Percentiles rank a stretch among this genome's conserved stretches.
Conservation (phyloP, 2,329 filamentous ascomycete species). For the Pseudogymnoascus sp. region DNA sequence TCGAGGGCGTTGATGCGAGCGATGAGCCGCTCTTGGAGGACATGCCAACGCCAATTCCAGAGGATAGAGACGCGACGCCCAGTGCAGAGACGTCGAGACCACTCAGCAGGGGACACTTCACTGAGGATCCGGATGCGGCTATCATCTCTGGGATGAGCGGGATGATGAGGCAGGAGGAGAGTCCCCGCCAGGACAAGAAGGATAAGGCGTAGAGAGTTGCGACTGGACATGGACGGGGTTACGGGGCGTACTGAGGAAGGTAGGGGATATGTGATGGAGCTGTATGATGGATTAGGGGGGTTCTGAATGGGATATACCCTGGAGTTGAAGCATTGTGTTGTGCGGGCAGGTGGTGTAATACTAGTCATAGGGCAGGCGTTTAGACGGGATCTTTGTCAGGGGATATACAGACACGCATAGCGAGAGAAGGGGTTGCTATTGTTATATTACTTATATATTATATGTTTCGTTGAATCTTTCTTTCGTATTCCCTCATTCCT, state of each 20-base stretch:
- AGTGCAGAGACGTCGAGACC: conserved; percentile 16
- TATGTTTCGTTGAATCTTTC: neutral
- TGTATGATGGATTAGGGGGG: neutral
- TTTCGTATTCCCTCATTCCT: neutral
- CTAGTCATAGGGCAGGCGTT: neutral
- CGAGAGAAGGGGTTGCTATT: neutral
- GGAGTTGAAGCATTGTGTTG: neutral
- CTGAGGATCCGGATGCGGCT: conserved; percentile 46
- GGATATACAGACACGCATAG: neutral
- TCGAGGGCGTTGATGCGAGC: conserved; percentile 15
- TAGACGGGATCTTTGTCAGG: neutral
- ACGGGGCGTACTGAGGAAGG: neutral
- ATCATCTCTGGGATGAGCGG: conserved; percentile 52
- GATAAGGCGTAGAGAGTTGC: neutral
- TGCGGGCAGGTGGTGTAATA: neutral
- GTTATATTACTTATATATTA: neutral
- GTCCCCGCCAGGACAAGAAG: neutral
- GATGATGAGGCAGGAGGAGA: conserved; percentile 1
- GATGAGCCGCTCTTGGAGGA: neutral
- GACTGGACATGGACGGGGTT: neutral
- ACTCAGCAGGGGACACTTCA: conserved; percentile 14
- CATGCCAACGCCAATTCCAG: neutral
- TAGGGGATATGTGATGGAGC: neutral
- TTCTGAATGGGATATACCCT: neutral
- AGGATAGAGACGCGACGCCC: conserved; percentile 12